Conservation (phyloP, 2,329 filamentous ascomycete genomes). For the Trichoderma afroharzianum region DNA sequence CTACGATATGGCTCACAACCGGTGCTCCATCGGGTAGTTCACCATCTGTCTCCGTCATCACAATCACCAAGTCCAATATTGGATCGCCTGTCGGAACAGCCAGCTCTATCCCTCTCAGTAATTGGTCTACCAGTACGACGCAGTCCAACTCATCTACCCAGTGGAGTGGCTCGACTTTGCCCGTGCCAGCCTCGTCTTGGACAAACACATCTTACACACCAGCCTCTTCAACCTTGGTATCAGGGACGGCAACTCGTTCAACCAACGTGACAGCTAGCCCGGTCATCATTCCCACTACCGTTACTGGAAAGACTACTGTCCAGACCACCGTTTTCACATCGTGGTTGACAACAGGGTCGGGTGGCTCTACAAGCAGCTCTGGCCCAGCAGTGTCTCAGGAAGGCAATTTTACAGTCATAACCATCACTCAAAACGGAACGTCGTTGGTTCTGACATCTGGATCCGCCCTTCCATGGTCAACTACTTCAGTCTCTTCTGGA, state of each 20-base stretch:
- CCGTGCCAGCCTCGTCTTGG: neutral
- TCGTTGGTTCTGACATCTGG: constrained; percentile 15
- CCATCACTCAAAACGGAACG: constrained; percentile 12
- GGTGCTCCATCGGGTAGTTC: neutral
- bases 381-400: constrained; percentile 9
- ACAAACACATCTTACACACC: neutral
- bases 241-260: neutral
- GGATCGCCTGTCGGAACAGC: neutral
- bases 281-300: neutral
- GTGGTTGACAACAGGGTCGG: constrained; percentile 13
- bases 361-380: neutral
- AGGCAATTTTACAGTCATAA: constrained; percentile 21
- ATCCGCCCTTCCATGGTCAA: constrained; percentile 13
- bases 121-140: neutral
- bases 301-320: neutral
- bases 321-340: constrained; percentile 15
- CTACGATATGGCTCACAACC: constrained; percentile 6
- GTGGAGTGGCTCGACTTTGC: neutral
- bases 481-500: constrained; percentile 21
- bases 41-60: neutral
- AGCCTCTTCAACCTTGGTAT: neutral
- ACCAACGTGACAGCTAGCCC: neutral
- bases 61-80: neutral
- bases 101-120: neutral
- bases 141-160: neutral